Conservation (phyloP, 495 filamentous ascomycete species). For the Pyrenula massariospora region DNA sequence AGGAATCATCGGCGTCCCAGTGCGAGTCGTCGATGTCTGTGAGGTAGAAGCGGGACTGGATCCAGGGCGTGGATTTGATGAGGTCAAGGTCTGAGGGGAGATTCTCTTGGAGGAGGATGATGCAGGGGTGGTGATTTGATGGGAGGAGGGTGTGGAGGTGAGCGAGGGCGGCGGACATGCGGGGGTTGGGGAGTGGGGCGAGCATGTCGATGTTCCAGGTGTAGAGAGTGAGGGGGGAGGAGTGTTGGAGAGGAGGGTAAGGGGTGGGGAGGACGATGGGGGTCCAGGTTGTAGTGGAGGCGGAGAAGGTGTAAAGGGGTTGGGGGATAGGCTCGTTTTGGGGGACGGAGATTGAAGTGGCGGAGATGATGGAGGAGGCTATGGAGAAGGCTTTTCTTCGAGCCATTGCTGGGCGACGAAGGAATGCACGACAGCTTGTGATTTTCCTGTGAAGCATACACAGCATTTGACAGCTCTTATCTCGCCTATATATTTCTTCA, state of each 20-base stretch:
- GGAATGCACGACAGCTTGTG: too few species aligned
- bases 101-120: constrained; percentile 44
- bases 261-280: background rate
- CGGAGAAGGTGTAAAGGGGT: background rate
- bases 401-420: too few species aligned
- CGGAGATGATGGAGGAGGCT: background rate
- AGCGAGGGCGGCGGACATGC: constrained; percentile 30
- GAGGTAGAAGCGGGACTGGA: constrained; percentile 29
- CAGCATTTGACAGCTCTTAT: too few species aligned
- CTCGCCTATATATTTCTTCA: too few species aligned
- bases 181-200: constrained; percentile 15
- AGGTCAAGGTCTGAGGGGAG: constrained; percentile 22
- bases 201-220: constrained; percentile 45
- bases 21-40: constrained; percentile 26
- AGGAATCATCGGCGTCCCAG: constrained; percentile 13
- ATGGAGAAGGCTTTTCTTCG: too few species aligned
- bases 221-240: background rate
- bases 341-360: too few species aligned
- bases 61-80: constrained; percentile 26
- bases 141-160: constrained; percentile 19
- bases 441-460: too few species aligned
- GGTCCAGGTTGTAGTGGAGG: background rate
- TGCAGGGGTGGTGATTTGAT: constrained; percentile 9
- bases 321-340: background rate
- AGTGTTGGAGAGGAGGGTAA: background rate